Evolutionary conservation across 371 early-diverging fungal genomes (phyloP).

Genomic region (Apophysomyces variabilis): DNA sequence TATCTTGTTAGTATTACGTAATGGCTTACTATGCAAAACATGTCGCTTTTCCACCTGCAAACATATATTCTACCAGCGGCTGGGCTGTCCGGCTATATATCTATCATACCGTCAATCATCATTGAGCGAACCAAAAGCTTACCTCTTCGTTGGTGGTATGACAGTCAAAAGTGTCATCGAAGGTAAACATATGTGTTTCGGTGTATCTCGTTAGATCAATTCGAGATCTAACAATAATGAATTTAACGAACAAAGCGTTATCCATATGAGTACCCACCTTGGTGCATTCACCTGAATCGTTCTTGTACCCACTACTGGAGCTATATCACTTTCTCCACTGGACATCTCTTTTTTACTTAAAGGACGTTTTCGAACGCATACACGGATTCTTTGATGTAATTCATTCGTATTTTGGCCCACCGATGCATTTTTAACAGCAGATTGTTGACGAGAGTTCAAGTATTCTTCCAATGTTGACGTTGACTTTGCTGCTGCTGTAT

Average conservation of each 20-base stretch:
- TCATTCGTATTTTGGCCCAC: constrained; percentile 27
- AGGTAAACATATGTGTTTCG: constrained; percentile 93
- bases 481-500: constrained; percentile 6
- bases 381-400: constrained; percentile 85
- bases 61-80: constrained; percentile 94
- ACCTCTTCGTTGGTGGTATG: constrained; percentile 81
- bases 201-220: constrained; percentile 95
- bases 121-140: constrained; percentile 3
- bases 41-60: constrained; percentile 96
- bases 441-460: constrained; percentile 7
- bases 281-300: constrained; percentile 87
- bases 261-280: constrained; percentile 59
- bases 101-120: constrained; percentile 10
- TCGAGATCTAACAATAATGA: constrained; percentile 62
- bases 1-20: background rate
- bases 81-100: constrained; percentile 92
- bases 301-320: constrained; percentile 64
- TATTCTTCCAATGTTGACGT: constrained; percentile 24
- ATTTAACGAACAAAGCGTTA: background rate
- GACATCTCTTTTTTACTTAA: constrained; percentile 81
- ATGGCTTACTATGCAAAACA: constrained; percentile 94
- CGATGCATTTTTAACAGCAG: background rate
- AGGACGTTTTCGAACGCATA: constrained; percentile 97
- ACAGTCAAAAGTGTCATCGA: constrained; percentile 96
- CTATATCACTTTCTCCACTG: constrained; percentile 83